These are phyloP conservation scores for Carallia brachiata DNA, from an alignment of 345 rosid genomes.

Conservation along the genomic window DNA sequence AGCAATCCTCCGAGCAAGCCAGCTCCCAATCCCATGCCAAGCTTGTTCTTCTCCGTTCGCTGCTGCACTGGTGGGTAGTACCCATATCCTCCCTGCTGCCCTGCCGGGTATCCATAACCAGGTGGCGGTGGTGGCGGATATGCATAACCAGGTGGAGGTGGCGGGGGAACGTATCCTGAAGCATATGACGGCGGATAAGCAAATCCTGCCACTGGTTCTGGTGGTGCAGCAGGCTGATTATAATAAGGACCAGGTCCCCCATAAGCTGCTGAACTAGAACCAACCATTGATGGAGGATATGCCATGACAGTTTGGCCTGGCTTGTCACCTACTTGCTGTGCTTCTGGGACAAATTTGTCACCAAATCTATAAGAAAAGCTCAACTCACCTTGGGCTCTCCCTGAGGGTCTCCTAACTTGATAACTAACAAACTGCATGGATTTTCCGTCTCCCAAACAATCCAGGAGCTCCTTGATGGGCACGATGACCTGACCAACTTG, in stretches of 20 bases:
- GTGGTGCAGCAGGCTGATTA: slow-evolving; percentile 17
- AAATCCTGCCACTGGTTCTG: slow-evolving; percentile 16
- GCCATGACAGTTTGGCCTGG: slow-evolving; percentile 13
- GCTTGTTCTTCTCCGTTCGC: slow-evolving; percentile 49
- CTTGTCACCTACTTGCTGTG: not conserved
- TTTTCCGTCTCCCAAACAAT: slow-evolving; percentile 23
- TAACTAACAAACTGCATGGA: slow-evolving; percentile 49
- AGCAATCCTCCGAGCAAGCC: slow-evolving; percentile 69
- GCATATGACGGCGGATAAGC: slow-evolving; percentile 29
- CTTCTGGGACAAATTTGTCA: slow-evolving; percentile 15
- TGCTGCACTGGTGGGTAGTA: slow-evolving; percentile 41
- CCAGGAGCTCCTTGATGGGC: slow-evolving; percentile 64
- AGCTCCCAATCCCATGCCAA: slow-evolving; percentile 70
- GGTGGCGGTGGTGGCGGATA: slow-evolving; percentile 36
- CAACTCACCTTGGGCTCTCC: slow-evolving; percentile 67
- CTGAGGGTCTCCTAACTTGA: slow-evolving; percentile 62
- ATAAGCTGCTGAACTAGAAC: slow-evolving; percentile 21
- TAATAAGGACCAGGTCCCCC: slow-evolving; percentile 8
- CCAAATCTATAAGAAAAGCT: slow-evolving; percentile 60
- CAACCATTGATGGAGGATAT: slow-evolving; percentile 15
- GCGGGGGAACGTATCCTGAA: slow-evolving; percentile 27
- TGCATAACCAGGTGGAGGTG: slow-evolving; percentile 20
- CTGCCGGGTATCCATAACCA: slow-evolving; percentile 33
- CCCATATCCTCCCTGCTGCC: slow-evolving; percentile 30
- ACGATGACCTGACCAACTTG: slow-evolving; percentile 73